A percentile compares a stretch with the other conserved stretches of the same genome.
Evolutionary conservation across 345 rosid genomes (phyloP).

Genomic region (Aegle marmelos): DNA sequence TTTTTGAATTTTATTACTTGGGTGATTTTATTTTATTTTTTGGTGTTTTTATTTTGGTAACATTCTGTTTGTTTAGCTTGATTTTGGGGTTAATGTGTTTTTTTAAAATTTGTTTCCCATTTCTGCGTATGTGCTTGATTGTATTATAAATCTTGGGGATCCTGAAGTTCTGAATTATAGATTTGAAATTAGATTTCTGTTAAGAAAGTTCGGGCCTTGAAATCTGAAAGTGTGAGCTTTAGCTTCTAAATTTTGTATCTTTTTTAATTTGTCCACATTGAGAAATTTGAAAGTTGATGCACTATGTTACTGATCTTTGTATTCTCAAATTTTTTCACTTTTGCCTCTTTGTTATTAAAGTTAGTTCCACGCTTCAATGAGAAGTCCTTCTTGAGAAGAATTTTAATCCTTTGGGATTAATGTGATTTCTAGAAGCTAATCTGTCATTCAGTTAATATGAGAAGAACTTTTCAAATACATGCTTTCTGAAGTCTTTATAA

Average conservation of each 20-base stretch:
- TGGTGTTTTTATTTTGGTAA: conserved; percentile 18
- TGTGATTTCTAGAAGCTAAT: background rate
- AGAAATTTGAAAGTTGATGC: background rate
- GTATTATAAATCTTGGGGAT: conserved; percentile 4
- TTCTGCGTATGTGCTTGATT: background rate
- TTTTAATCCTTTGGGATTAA: background rate
- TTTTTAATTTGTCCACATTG: background rate
- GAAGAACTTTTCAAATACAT: background rate
- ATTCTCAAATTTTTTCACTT: background rate
- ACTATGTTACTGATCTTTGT: background rate
- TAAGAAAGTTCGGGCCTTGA: conserved; percentile 1
- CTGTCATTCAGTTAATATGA: background rate
- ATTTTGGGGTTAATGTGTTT: conserved; percentile 3
- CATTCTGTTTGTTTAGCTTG: conserved; percentile 10
- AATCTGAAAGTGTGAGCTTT: background rate
- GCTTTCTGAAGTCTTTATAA: background rate
- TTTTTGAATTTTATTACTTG: background rate
- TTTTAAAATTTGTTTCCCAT: background rate
- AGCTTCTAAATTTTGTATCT: background rate
- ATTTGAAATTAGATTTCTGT: conserved; percentile 2
- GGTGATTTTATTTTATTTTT: background rate
- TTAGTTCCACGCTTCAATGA: background rate
- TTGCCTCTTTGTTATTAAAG: background rate
- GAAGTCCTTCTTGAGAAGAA: background rate
- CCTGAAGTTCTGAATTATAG: background rate